These are phyloP conservation scores for Moniliophthora roreri DNA, from an alignment of 1,284 basidiomycete species.

Conservation along the genomic window DNA sequence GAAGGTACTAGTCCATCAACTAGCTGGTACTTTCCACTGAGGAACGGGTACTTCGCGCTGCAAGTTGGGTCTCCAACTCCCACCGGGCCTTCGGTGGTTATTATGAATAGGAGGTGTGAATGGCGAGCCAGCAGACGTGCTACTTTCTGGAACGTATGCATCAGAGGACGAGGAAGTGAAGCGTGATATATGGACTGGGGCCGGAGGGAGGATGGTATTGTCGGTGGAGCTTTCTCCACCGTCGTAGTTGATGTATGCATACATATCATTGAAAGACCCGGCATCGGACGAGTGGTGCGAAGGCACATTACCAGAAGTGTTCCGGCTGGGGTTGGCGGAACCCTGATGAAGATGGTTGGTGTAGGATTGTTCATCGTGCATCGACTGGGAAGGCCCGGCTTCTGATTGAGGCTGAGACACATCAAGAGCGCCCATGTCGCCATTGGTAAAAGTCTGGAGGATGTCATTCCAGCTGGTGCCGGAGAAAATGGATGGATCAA, in stretches of 20 bases:
- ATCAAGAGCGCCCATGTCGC: conserved; percentile 19
- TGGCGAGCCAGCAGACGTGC: not conserved
- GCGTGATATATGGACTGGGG: conserved; percentile 16
- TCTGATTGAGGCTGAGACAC: conserved; percentile 14
- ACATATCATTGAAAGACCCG: not conserved
- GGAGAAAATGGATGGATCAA: conserved; percentile 23
- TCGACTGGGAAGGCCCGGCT: too few species aligned
- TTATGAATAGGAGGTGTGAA: not conserved
- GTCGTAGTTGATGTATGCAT: conserved; percentile 8
- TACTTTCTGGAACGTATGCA: not conserved
- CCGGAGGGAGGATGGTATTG: conserved; percentile 50
- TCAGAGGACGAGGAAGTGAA: conserved; percentile 27
- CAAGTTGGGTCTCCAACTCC: not conserved
- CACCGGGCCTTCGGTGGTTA: not conserved
- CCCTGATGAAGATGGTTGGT: too few species aligned
- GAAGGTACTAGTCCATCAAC: conserved; percentile 5
- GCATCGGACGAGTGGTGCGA: too few species aligned
- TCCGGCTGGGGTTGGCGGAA: too few species aligned
- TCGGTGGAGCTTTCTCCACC: too few species aligned
- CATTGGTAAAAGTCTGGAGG: conserved; percentile 37
- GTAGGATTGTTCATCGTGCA: too few species aligned
- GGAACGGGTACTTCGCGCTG: conserved; percentile 9
- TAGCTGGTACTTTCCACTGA: conserved; percentile 28
- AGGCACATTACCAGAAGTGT: too few species aligned
- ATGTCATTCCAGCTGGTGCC: conserved; percentile 54